Base-by-base conservation (phyloP, 768 basidiomycete species). In the Leccinum sublutescens region DNA sequence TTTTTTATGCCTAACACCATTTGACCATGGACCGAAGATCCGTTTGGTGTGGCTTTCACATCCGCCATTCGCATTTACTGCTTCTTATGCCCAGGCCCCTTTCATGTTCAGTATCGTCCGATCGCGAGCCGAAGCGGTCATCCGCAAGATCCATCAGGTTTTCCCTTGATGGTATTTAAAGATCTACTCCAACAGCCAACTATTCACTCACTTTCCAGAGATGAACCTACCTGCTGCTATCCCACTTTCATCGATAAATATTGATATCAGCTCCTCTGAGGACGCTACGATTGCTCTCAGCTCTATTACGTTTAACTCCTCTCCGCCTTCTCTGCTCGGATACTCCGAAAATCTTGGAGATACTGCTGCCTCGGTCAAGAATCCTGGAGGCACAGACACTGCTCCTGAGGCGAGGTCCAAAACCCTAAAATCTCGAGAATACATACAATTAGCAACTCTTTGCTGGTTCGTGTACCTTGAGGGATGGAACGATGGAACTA, bases 401-500 rank as follows among this genome's bases (percentile, higher is more conserved):
- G 4, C 12, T 34, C 52, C 36, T 14, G 58, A 14, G 47, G 48
- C 52, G n/a, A 64, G 61, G 43, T 47, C 56, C 1, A 38, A 57
- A 48, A 34, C 51, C 15, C 50, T 57, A 12, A 67, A 59, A 25
- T 55, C 25, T 49, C 62, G 62, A 43, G 65, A 66, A 59, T 51
- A 51, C 58, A 69, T 86, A 25, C 86, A 89, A 60, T 82, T 86
- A 58, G 64, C 72, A 14, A 69, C 85, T 1, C 72, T 85, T 31
- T 88, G 85, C 63, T 84, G 78, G 74, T 74, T 78, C 11, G 53
- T 87, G 50, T 85, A 86, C 60, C 73, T 89, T 3, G 79, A 79
- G 9, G 91, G 91, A 15, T 93, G 89, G 89, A 90, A 88, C 65
- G 91, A 91, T 70, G 86, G 85, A 11, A 80, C 85, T 0, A 82